phyloP scores from a whole-genome alignment of 2,329 filamentous ascomycete species.

The Colletotrichum orchidophilum region DNA sequence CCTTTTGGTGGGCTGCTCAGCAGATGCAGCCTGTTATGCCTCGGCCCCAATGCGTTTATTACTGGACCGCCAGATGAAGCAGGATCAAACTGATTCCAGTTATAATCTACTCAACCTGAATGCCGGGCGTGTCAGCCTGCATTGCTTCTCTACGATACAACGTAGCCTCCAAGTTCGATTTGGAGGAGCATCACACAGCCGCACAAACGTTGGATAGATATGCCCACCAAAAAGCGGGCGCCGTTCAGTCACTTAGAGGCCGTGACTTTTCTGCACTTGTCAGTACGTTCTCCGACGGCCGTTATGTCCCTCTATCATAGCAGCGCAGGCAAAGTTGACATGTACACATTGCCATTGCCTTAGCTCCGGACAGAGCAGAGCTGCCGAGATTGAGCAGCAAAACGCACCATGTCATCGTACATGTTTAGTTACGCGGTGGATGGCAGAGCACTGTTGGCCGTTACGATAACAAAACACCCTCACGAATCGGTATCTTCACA shows the following conservation, averaged over 20 bases:
- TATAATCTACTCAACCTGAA: not conserved
- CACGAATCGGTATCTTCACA: not conserved
- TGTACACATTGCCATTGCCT: not conserved
- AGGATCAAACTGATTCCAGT: not conserved
- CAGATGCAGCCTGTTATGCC: not conserved
- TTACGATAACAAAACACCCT: not conserved
- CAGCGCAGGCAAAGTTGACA: slow-evolving; percentile 5
- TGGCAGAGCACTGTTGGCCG: not conserved
- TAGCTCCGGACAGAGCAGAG: not conserved
- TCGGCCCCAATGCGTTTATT: not conserved
- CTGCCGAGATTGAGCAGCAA: not conserved
- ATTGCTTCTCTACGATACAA: not conserved
- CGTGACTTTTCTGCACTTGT: not conserved
- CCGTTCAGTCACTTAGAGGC: not conserved
- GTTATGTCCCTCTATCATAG: not conserved
- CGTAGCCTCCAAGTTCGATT: not conserved
- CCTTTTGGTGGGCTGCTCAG: not conserved
- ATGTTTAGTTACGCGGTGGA: not conserved
- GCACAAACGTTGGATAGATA: not conserved
- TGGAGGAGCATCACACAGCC: not conserved
- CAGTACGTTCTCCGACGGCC: not conserved
- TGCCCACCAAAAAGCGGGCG: not conserved
- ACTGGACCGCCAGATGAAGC: not conserved
- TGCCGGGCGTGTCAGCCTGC: not conserved
- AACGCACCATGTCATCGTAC: not conserved